Evolutionary conservation across 2,329 filamentous ascomycete genomes (phyloP).

Genomic region (Diaporthe humulicola): DNA sequence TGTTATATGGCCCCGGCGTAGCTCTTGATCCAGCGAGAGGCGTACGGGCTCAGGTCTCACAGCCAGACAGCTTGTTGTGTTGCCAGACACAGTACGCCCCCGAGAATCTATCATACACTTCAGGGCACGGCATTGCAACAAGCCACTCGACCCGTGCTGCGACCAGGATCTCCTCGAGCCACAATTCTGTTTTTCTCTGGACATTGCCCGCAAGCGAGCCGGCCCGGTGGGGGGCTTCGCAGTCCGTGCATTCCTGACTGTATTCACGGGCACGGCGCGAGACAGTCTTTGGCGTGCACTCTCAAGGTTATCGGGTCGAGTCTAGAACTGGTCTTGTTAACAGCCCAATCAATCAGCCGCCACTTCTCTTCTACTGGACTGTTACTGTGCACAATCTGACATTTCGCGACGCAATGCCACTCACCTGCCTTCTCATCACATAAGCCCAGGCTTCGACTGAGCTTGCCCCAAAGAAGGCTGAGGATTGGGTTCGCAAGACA

Average conservation of each 20-base stretch:
- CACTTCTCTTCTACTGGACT: neutral
- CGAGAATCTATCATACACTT: constrained; percentile 2
- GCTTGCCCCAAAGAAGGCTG: neutral
- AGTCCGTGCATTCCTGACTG: neutral
- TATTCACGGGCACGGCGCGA: neutral
- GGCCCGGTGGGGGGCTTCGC: neutral
- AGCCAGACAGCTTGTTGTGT: neutral
- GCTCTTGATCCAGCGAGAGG: neutral
- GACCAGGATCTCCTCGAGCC: constrained; percentile 14
- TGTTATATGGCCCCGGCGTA: neutral
- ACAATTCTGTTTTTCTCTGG: neutral
- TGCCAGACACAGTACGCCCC: neutral
- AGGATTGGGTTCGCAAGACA: neutral
- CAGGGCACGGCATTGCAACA: constrained; percentile 13
- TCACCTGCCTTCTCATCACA: neutral
- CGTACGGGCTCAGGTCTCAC: neutral
- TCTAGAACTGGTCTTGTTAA: neutral
- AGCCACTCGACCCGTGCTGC: neutral
- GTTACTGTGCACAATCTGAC: constrained; percentile 10
- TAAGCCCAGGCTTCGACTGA: neutral
- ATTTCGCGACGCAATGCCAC: neutral
- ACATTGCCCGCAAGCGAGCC: neutral
- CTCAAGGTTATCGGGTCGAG: too few relatives aligned
- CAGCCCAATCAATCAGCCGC: neutral
- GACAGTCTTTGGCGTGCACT: neutral